These are phyloP conservation scores for Coelastrella sp. DNA, from an alignment of 139 green algal species.

Conservation along the genomic window DNA sequence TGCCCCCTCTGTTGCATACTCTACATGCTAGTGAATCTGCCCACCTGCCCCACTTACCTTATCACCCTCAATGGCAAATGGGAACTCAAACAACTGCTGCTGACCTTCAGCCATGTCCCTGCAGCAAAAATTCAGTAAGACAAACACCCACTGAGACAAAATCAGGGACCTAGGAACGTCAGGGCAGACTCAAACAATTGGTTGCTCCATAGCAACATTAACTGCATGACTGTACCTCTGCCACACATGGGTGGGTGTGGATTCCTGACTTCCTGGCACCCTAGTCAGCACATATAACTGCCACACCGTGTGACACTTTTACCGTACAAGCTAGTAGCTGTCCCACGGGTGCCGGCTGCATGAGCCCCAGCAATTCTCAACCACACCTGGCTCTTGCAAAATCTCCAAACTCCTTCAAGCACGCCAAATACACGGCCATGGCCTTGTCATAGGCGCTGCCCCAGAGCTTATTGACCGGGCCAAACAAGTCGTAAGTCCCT, in stretches of 20 bases:
- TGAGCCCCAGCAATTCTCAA: background rate
- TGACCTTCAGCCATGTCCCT: conserved; percentile 55
- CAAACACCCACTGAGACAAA: background rate
- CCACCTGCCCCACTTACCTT: conserved; percentile 52
- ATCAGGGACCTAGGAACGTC: background rate
- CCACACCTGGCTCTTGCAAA: conserved; percentile 63
- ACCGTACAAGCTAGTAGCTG: background rate
- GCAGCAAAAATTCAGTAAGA: background rate
- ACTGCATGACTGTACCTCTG: too few species aligned
- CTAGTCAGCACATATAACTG: background rate
- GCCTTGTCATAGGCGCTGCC: conserved; percentile 86
- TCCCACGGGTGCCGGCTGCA: background rate
- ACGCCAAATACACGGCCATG: conserved; percentile 76
- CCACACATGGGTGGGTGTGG: too few species aligned
- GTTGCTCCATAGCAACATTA: background rate
- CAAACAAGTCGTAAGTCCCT: conserved; percentile 88
- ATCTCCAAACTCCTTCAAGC: conserved; percentile 89
- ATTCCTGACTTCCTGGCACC: too few species aligned
- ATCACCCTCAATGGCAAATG: conserved; percentile 90
- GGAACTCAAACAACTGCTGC: conserved; percentile 77
- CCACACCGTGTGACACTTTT: background rate
- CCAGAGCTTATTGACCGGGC: conserved; percentile 89
- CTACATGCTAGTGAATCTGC: background rate
- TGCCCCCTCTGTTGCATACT: too few species aligned
- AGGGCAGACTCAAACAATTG: background rate